Conservation (phyloP, 2,329 filamentous ascomycete genomes). For the Aspergillus sp. region DNA sequence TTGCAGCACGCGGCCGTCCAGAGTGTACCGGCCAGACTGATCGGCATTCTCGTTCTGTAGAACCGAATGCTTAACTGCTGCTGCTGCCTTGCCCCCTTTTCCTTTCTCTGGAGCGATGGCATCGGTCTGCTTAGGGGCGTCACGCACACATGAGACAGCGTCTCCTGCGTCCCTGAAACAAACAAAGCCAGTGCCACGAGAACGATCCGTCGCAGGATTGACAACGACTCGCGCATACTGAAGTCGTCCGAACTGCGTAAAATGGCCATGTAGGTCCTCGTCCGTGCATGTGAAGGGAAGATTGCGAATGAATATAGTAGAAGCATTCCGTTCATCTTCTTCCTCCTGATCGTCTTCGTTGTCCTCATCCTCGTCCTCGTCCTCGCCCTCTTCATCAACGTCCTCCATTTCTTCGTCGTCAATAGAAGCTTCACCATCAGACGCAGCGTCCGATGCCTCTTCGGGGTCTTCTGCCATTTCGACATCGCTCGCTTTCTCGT, state of each 20-base stretch:
- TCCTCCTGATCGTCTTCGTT: conserved; percentile 39
- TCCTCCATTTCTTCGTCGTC: conserved; percentile 28
- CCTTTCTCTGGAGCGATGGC: conserved; percentile 34
- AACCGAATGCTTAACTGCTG: conserved; percentile 64
- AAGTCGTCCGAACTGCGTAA: conserved; percentile 75
- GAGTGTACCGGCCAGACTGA: conserved; percentile 72
- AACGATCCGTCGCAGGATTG: conserved; percentile 73
- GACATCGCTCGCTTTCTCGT: conserved; percentile 39
- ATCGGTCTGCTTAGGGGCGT: conserved; percentile 53
- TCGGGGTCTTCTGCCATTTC: conserved; percentile 49
- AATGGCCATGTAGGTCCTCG: conserved; percentile 72
- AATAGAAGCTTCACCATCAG: conserved; percentile 32
- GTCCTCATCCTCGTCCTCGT: conserved; percentile 34
- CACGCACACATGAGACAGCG: conserved; percentile 64
- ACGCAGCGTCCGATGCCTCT: conserved; percentile 30
- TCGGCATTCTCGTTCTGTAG: conserved; percentile 80
- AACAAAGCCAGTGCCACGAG: conserved; percentile 88
- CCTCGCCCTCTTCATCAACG: conserved; percentile 33
- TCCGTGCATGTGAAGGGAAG: conserved; percentile 83
- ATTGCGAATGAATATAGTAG: conserved; percentile 87
- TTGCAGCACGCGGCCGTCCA: conserved; percentile 80
- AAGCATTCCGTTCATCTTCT: conserved; percentile 50
- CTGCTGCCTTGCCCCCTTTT: conserved; percentile 27
- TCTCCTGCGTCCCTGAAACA: conserved; percentile 76
- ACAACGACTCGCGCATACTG: conserved; percentile 87